phyloP scores from a whole-genome alignment of 2,329 filamentous ascomycete species.

The Colletotrichum sp. region DNA sequence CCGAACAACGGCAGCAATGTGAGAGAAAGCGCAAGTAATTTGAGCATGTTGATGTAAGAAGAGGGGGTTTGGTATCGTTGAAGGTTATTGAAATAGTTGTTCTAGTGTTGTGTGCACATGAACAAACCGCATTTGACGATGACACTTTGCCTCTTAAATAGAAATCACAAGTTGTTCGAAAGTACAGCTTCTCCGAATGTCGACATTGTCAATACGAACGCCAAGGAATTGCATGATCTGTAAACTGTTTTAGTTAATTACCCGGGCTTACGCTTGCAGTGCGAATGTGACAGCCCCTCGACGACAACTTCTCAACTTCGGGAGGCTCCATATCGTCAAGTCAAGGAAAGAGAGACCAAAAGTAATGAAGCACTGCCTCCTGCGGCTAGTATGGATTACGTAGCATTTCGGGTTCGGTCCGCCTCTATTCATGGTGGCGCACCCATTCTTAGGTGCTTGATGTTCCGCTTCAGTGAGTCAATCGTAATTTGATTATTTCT shows the following conservation, averaged over 20 bases:
- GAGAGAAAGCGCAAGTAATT: too few relatives aligned
- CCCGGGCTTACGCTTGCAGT: neutral
- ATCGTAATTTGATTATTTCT: too few relatives aligned
- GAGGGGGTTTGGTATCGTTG: neutral
- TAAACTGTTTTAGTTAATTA: neutral
- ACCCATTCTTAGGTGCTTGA: neutral
- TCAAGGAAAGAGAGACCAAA: neutral
- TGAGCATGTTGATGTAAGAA: too few relatives aligned
- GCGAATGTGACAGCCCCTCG: too few relatives aligned
- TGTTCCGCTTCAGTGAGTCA: neutral
- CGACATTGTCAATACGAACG: neutral
- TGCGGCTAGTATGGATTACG: accelerated
- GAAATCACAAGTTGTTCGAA: accelerated
- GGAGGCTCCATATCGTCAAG: neutral
- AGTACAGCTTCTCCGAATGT: neutral
- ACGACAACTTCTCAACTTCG: neutral
- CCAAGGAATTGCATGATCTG: neutral
- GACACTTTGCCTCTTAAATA: accelerated
- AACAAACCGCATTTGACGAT: neutral
- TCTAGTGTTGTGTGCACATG: accelerated
- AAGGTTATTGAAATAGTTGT: neutral
- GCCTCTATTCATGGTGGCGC: neutral
- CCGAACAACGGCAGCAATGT: too few relatives aligned
- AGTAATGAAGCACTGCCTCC: neutral
- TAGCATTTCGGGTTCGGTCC: neutral